Conservation (phyloP, 768 basidiomycete species). For the Glaciozyma antarctica region DNA sequence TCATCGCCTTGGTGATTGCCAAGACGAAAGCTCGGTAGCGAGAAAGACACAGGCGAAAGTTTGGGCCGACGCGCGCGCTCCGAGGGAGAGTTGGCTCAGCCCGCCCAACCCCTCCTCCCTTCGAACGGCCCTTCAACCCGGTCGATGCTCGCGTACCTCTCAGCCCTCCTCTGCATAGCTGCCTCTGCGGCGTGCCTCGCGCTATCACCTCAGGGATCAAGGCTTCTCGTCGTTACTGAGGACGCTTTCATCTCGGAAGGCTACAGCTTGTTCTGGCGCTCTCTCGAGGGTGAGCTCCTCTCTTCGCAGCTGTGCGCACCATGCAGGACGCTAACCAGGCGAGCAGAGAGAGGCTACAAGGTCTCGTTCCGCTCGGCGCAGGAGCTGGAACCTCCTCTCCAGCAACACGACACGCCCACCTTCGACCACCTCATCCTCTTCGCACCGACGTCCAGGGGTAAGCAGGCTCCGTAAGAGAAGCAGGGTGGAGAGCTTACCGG, state of each 20-base stretch:
- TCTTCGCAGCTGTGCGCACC: not conserved
- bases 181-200: not conserved
- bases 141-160: too few species aligned
- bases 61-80: too few species aligned
- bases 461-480: constrained; percentile 32
- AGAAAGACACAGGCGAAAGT: too few species aligned
- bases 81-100: too few species aligned
- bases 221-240: not conserved
- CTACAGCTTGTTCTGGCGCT: not conserved
- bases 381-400: constrained; percentile 45
- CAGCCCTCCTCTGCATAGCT: not conserved
- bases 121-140: too few species aligned
- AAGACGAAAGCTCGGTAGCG: too few species aligned
- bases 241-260: not conserved
- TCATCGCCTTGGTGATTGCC: too few species aligned
- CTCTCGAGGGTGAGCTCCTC: not conserved
- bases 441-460: constrained; percentile 76
- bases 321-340: not conserved
- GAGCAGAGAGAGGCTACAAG: constrained; percentile 66
- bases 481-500: constrained; percentile 9
- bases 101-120: too few species aligned
- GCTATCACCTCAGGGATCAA: not conserved
- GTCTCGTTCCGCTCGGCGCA: constrained; percentile 70
- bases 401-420: constrained; percentile 54
- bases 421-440: constrained; percentile 83